These are phyloP conservation scores for Raddia distichophylla DNA, from an alignment of 176 grass and related monocot species.

Conservation along the genomic window DNA sequence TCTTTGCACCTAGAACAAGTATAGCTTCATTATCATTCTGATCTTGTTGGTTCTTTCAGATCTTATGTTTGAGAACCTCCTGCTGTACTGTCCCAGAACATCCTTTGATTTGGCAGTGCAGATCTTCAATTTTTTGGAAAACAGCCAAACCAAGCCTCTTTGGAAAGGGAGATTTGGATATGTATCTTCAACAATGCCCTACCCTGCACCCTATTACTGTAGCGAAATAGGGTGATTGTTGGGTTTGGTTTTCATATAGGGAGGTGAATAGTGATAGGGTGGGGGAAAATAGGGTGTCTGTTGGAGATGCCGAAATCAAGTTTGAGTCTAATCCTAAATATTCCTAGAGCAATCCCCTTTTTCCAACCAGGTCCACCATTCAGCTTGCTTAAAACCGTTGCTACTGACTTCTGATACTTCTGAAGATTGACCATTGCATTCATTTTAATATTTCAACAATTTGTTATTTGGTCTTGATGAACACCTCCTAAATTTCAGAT, in stretches of 20 bases:
- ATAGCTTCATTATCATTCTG: conserved; percentile 9
- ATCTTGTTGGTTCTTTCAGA: neutral
- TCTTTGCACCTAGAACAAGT: neutral
- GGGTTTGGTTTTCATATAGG: no score
- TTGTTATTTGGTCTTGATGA: conserved; percentile 33
- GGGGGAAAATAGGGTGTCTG: no score
- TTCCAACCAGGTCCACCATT: neutral
- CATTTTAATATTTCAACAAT: neutral
- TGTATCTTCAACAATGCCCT: no score
- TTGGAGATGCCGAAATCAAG: no score
- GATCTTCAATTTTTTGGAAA: conserved; percentile 9
- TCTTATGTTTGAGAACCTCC: neutral
- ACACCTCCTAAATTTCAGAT: conserved; percentile 61
- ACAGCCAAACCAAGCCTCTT: neutral
- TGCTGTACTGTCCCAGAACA: neutral
- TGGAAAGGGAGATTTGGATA: neutral
- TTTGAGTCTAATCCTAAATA: no score
- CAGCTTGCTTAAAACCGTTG: neutral
- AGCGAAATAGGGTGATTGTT: no score
- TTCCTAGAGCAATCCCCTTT: neutral
- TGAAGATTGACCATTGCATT: conserved; percentile 12
- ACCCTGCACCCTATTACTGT: no score
- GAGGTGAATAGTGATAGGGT: no score
- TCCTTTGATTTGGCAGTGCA: neutral
- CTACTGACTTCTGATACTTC: conserved; percentile 1